Percentiles rank a stretch among this genome's conserved stretches.
Evolutionary conservation across 495 filamentous ascomycete species (phyloP).

Genomic region (Penicillium cinerascens): DNA sequence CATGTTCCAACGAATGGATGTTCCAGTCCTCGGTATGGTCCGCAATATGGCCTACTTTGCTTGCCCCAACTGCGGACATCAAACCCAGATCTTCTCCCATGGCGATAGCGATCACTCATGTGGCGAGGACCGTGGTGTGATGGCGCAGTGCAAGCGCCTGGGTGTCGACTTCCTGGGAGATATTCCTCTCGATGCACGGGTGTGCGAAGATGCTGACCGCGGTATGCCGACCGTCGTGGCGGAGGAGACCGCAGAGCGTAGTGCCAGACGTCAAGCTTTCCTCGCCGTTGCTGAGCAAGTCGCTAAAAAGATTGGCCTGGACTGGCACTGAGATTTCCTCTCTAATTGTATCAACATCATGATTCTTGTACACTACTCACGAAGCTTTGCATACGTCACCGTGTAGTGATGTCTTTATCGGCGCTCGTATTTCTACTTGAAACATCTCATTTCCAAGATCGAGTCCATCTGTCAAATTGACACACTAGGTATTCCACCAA

Average conservation of each 20-base stretch:
- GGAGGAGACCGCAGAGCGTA: slow-evolving; percentile 73
- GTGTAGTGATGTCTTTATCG: background rate
- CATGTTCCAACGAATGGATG: slow-evolving; percentile 81
- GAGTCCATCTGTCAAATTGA: background rate
- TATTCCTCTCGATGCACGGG: slow-evolving; percentile 80
- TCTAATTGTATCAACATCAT: background rate
- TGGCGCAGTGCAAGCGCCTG: slow-evolving; percentile 57
- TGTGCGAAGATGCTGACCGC: slow-evolving; percentile 84
- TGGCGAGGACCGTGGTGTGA: slow-evolving; percentile 47
- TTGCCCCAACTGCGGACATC: slow-evolving; percentile 71
- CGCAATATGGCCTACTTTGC: slow-evolving; percentile 91
- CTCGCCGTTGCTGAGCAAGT: slow-evolving; percentile 63
- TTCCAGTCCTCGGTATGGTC: slow-evolving; percentile 84
- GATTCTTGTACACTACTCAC: background rate
- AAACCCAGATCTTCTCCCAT: slow-evolving; percentile 73
- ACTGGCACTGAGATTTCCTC: slow-evolving; percentile 22
- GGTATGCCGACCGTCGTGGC: slow-evolving; percentile 90
- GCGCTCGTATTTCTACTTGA: background rate
- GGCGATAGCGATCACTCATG: slow-evolving; percentile 31
- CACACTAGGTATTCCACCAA: background rate
- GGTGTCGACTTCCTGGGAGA: slow-evolving; percentile 78
- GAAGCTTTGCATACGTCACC: background rate
- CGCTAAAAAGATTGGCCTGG: slow-evolving; percentile 45
- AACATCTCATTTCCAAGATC: background rate
- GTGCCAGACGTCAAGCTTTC: slow-evolving; percentile 68